Evolutionary conservation across 176 grass and related monocot genomes (phyloP).

Genomic region (Stipa capillata): DNA sequence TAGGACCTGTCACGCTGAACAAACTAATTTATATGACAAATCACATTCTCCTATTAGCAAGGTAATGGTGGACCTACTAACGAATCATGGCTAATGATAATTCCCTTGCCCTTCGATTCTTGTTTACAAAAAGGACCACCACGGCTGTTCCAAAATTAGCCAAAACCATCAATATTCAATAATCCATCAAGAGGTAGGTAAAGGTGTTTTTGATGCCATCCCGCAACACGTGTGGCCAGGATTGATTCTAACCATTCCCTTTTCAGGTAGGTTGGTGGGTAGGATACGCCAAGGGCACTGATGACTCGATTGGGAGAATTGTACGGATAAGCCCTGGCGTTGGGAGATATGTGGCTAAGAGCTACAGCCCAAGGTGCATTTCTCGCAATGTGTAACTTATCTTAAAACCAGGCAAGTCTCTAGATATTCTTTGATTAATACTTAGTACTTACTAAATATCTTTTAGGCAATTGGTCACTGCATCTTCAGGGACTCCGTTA

Average conservation of each 20-base stretch:
- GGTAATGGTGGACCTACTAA: background rate
- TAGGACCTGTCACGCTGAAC: background rate
- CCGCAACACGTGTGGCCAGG: background rate
- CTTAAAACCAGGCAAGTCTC: background rate
- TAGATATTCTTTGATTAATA: background rate
- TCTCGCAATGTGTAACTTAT: background rate
- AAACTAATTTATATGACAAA: background rate
- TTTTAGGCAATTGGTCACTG: conserved; percentile 68
- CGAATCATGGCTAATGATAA: background rate
- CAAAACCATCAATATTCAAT: background rate
- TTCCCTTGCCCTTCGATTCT: background rate
- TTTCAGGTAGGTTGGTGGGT: conserved; percentile 99
- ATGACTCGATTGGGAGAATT: conserved; percentile 81
- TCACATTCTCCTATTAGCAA: background rate
- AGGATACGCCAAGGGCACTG: conserved; percentile 57
- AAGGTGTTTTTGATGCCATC: background rate
- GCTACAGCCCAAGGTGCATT: conserved; percentile 80
- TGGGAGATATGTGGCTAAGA: conserved; percentile 84
- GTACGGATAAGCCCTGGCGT: conserved; percentile 69
- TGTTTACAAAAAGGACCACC: background rate
- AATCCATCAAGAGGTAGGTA: background rate
- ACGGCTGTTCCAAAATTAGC: background rate
- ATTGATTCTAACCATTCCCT: background rate
- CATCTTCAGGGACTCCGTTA: conserved; percentile 72
- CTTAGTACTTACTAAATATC: background rate